Evolutionary conservation across 2,329 filamentous ascomycete species (phyloP).

Genomic region (Pseudopyrenochaeta lycopersici): DNA sequence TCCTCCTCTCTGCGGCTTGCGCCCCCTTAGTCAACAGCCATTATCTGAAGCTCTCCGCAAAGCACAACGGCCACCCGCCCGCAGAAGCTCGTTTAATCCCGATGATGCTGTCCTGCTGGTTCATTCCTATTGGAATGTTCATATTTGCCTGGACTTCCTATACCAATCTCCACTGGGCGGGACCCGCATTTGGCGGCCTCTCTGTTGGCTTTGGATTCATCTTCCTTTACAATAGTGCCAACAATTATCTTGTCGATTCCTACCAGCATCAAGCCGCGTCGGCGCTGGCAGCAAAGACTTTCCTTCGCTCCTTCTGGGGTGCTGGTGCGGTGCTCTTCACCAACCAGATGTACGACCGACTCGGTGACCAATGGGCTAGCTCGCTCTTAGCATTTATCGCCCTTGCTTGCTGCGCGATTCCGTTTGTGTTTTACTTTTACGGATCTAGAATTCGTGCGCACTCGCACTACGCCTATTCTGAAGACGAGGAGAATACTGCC

Average conservation of each 20-base stretch:
- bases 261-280: constrained; percentile 81
- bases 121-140: constrained; percentile 72
- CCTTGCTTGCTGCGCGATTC: constrained; percentile 81
- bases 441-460: constrained; percentile 74
- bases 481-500: constrained; percentile 58
- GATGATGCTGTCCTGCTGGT: constrained; percentile 67
- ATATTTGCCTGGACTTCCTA: constrained; percentile 78
- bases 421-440: constrained; percentile 82
- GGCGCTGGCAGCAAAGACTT: constrained; percentile 83
- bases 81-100: constrained; percentile 81
- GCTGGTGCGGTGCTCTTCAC: constrained; percentile 81
- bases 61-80: constrained; percentile 76
- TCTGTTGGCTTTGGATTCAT: constrained; percentile 81
- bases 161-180: constrained; percentile 71
- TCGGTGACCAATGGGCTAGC: constrained; percentile 80
- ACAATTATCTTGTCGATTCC: constrained; percentile 66
- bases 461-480: constrained; percentile 76
- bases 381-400: constrained; percentile 76
- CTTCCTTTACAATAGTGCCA: constrained; percentile 77
- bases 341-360: constrained; percentile 72
- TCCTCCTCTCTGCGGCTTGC: constrained; percentile 71
- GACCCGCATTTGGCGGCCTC: constrained; percentile 73
- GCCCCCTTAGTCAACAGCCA: constrained; percentile 81
- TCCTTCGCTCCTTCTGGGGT: constrained; percentile 81
- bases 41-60: constrained; percentile 71